Percentiles rank a stretch among this genome's conserved stretches.
Evolutionary conservation across 148 eudicot genomes (phyloP).

Genomic region (Camellia japonica): DNA sequence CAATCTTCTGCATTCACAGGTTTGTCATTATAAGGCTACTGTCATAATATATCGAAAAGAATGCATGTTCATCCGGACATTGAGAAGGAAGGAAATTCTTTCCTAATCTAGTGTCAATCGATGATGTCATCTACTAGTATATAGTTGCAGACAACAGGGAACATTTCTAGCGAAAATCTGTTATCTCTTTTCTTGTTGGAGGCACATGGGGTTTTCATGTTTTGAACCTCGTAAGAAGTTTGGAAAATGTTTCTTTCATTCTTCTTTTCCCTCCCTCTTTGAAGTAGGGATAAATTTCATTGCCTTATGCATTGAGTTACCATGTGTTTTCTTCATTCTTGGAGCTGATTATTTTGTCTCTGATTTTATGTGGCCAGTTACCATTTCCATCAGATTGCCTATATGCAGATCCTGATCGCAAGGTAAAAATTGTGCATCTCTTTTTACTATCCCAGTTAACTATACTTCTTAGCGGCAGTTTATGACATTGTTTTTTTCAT

Average conservation of each 20-base stretch:
- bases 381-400: constrained; percentile 86
- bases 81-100: too few relatives aligned
- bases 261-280: not conserved
- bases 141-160: not conserved
- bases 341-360: constrained; percentile 1
- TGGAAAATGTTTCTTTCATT: not conserved
- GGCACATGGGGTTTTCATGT: not conserved
- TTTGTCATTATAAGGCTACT: too few relatives aligned
- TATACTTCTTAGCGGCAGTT: not conserved
- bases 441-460: not conserved
- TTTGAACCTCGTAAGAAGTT: not conserved
- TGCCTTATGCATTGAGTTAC: not conserved
- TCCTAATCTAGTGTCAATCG: too few relatives aligned
- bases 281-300: not conserved
- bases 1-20: too few relatives aligned
- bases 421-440: constrained; percentile 39
- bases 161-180: not conserved
- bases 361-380: constrained; percentile 38
- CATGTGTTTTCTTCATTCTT: not conserved
- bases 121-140: not conserved
- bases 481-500: constrained; percentile 7
- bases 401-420: constrained; percentile 92
- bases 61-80: too few relatives aligned
- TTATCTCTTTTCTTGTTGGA: not conserved
- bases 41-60: too few relatives aligned